A percentile compares a stretch with the other conserved stretches of the same genome.
Conservation (phyloP, 2,329 filamentous ascomycete genomes). For the Aspergillus fumigatus region DNA sequence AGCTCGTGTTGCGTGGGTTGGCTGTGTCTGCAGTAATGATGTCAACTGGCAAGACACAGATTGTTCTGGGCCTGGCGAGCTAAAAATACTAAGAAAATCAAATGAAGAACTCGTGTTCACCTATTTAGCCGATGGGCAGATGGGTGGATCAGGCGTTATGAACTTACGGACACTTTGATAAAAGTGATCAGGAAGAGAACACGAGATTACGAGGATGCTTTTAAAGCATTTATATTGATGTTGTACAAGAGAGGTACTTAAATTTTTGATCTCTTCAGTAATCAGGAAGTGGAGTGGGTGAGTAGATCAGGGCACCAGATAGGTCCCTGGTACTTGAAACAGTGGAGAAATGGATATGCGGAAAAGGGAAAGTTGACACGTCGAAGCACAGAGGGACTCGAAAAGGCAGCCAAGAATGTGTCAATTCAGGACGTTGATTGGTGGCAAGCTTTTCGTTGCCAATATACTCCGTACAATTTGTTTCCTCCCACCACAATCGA, state of each 20-base stretch:
- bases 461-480: not conserved
- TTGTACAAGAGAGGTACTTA: not conserved
- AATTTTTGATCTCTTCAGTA: not conserved
- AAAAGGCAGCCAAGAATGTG: not conserved
- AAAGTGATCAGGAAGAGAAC: not conserved
- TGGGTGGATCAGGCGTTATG: not conserved
- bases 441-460: not conserved
- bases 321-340: not conserved
- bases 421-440: not conserved
- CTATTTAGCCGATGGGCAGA: no score
- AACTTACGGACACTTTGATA: not conserved
- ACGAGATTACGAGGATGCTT: not conserved
- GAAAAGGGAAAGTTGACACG: conserved; percentile 13
- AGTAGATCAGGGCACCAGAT: not conserved
- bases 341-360: conserved; percentile 3
- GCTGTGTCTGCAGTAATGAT: not conserved
- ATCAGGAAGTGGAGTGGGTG: not conserved
- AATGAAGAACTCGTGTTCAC: not conserved
- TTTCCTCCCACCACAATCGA: not conserved
- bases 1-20: not conserved
- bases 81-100: not conserved
- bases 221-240: not conserved
- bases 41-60: not conserved
- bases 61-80: not conserved
- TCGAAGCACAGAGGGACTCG: not conserved